A percentile compares a stretch with the other conserved stretches of the same genome.
Conservation (phyloP, 2,329 filamentous ascomycete species). For the Sarocladium brachiariae region DNA sequence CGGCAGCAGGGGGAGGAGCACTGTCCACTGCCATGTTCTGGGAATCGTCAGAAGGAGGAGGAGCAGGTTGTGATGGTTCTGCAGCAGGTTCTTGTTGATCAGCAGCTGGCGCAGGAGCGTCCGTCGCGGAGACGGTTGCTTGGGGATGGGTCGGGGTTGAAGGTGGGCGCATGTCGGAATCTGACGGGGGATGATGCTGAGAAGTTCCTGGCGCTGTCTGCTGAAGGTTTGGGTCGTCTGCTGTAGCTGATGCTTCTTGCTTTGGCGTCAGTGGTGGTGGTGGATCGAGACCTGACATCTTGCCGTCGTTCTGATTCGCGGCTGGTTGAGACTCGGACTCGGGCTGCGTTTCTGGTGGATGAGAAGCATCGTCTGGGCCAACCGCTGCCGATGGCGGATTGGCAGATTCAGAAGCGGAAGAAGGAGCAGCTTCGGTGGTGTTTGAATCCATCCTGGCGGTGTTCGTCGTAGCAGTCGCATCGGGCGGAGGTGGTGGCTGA, state of each 20-base stretch:
- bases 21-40: neutral
- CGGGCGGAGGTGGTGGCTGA: neutral
- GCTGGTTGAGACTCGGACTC: neutral
- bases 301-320: neutral
- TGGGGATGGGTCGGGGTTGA: constrained; percentile 3
- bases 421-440: neutral
- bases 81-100: neutral
- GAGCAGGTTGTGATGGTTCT: neutral
- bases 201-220: neutral
- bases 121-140: neutral
- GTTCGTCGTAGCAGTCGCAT: constrained; percentile 5
- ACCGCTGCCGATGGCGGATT: neutral
- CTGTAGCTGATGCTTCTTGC: constrained; percentile 3
- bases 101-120: neutral
- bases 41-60: neutral
- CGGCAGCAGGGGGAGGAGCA: neutral
- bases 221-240: constrained; percentile 1
- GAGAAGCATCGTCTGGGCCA: neutral
- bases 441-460: neutral
- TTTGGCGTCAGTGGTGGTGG: neutral
- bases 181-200: neutral
- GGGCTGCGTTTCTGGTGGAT: neutral
- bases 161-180: constrained; percentile 1
- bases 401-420: neutral
- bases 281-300: constrained; percentile 6